A percentile compares a stretch with the other conserved stretches of the same genome.
Evolutionary conservation across 2,329 filamentous ascomycete species (phyloP).

Genomic region (Pseudogymnoascus sp.): DNA sequence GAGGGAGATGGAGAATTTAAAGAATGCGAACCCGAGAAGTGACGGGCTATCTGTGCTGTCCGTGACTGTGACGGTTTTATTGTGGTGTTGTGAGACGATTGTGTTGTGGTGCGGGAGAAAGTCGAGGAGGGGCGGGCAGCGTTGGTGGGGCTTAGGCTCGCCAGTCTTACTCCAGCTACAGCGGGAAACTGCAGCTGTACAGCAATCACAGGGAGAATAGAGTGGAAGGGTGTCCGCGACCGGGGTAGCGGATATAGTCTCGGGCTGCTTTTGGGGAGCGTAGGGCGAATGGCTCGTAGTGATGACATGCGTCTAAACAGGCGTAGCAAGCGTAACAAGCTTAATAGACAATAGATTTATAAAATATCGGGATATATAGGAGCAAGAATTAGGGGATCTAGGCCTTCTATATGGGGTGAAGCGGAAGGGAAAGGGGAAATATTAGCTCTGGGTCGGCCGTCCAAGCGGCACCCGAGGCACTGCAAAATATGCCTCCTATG

Average conservation of each 20-base stretch:
- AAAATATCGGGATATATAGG: constrained; percentile 5
- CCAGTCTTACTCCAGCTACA: constrained; percentile 14
- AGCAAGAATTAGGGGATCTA: neutral
- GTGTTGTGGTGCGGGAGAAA: constrained; percentile 17
- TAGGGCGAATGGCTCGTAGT: constrained; percentile 11
- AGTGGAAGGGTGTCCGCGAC: constrained; percentile 6
- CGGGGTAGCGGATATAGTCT: neutral
- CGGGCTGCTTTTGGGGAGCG: neutral
- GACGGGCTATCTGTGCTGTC: constrained; percentile 41
- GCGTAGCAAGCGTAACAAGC: neutral
- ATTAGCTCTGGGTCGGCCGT: neutral
- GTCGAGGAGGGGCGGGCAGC: constrained; percentile 19
- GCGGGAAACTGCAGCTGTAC: constrained; percentile 9
- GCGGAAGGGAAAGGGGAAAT: neutral
- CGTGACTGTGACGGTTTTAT: constrained; percentile 18
- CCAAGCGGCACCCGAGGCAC: neutral
- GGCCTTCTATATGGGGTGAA: neutral
- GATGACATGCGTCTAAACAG: constrained; percentile 36
- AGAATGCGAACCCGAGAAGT: constrained; percentile 38
- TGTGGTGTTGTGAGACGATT: constrained; percentile 16
- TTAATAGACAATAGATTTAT: neutral
- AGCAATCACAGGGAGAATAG: constrained; percentile 4
- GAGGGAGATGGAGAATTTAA: constrained; percentile 16
- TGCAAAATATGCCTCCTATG: neutral
- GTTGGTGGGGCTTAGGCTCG: constrained; percentile 16